Evolutionary conservation across 2,329 filamentous ascomycete genomes (phyloP), one percentile per base, ranked within the genome.

Genomic region (Cladorrhinum sp.): DNA sequence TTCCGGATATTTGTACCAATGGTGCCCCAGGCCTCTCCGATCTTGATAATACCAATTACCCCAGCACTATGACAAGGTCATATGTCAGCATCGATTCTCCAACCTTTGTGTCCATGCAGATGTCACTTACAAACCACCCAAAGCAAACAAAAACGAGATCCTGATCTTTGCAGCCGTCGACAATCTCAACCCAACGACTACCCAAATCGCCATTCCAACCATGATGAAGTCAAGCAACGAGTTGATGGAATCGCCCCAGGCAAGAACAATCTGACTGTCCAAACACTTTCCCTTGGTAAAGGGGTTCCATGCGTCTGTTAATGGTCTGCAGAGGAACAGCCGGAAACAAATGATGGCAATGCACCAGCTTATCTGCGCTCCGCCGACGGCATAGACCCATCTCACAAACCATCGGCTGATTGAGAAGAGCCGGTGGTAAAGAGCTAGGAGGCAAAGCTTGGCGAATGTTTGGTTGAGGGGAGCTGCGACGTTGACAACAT

Each of bases 391-490:
- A 36, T 36, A 54, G 7, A 33, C 30, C 23, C 23, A 33, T 21
- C 10, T 3, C 8, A 33, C 26, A 10, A 54, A 54, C 8, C 24
- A 9, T 9, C 16, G 2, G 51, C 26, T 54, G 12, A 33, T 33
- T 5, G 6, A 36, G 26, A 54, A 54, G 26, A 54, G 23, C 4
- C 51, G 51, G 18, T 36, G 26, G 51, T 54, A 54, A 18, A 54
- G 26, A 24, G 26, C 51, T 3, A 54, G 26, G 14, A 54, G 51
- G 18, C 51, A 54, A 4, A 54, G 26, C n/a, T 54, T 54, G n/a
- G 51, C 51, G 18, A 54, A 54, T 18, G 51, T 54, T 24, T 54
- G 51, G 51, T 54, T 54, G 5, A 54, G 51, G 2, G 51, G 51
- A 8, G 51, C 18, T 20, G 18, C n/a, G 26, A 54, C 26, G 26